phyloP scores from a whole-genome alignment of 192 early-diverging fungal species.

The Coemansia sp. region DNA sequence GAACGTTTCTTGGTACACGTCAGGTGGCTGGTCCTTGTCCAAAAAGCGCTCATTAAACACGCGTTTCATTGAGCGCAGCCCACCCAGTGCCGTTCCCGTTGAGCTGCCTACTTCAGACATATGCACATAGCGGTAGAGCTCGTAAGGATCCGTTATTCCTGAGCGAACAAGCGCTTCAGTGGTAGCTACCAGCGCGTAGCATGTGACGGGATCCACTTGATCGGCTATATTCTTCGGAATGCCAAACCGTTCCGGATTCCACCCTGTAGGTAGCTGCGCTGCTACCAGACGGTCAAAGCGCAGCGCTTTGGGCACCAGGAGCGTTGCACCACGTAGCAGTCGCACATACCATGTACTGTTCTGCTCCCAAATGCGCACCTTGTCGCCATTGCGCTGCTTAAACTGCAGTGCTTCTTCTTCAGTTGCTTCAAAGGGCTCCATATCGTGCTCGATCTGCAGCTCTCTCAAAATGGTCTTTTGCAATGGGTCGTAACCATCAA shows the following conservation, averaged over 20 bases:
- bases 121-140: conserved; percentile 92
- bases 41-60: conserved; percentile 77
- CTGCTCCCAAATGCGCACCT: conserved; percentile 57
- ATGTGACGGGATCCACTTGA: conserved; percentile 87
- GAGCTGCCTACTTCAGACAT: conserved; percentile 90
- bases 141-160: conserved; percentile 94
- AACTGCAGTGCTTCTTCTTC: conserved; percentile 87
- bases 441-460: conserved; percentile 81
- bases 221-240: conserved; percentile 86
- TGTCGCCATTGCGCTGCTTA: conserved; percentile 77
- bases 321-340: conserved; percentile 80
- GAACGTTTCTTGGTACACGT: conserved; percentile 95
- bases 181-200: conserved; percentile 85
- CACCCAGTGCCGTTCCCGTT: conserved; percentile 85
- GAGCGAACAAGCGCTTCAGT: conserved; percentile 86
- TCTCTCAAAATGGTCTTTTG: conserved; percentile 85
- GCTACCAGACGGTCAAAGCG: conserved; percentile 83
- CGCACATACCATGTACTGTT: conserved; percentile 61
- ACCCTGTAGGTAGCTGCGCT: conserved; percentile 92
- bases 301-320: conserved; percentile 90
- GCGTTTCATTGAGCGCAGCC: conserved; percentile 67
- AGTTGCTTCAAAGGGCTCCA: conserved; percentile 82
- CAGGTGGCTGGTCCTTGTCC: conserved; percentile 82
- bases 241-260: conserved; percentile 88
- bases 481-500: conserved; percentile 84